Conservation (phyloP, 305 asterid genomes). For the Rubia tinctorum region DNA sequence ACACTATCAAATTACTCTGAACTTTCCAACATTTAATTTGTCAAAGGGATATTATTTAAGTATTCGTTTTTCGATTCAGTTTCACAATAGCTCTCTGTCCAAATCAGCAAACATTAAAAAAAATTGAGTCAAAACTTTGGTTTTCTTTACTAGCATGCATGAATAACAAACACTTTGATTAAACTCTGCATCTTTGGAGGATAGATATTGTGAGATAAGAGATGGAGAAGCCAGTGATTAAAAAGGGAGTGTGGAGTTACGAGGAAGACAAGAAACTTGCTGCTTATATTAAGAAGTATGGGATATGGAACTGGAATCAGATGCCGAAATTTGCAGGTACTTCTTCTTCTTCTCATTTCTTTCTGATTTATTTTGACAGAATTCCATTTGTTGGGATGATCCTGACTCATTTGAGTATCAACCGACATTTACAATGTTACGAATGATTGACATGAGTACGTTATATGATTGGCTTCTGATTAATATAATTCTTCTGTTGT, state of each 20-base stretch:
- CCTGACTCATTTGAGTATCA: too few relatives aligned
- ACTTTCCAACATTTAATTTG: constrained; percentile 9
- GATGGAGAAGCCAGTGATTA: constrained; percentile 10
- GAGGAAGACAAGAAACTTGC: constrained; percentile 15
- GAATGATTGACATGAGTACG: neutral
- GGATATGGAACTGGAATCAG: constrained; percentile 20
- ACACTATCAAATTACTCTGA: constrained; percentile 6
- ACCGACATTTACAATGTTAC: neutral
- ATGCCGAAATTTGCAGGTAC: constrained; percentile 17
- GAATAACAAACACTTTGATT: neutral
- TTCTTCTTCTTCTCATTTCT: neutral
- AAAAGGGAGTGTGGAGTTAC: constrained; percentile 7
- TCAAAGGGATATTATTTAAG: neutral
- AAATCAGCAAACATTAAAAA: neutral
- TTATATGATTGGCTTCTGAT: too few relatives aligned
- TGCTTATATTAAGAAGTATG: constrained; percentile 7
- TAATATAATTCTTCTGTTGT: too few relatives aligned
- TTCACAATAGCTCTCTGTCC: neutral
- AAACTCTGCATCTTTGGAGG: neutral
- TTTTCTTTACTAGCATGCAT: neutral
- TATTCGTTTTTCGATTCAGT: neutral
- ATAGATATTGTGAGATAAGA: neutral
- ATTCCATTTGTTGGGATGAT: too few relatives aligned
- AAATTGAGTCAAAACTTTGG: neutral
- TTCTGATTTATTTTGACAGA: neutral